Percentiles rank a stretch among this genome's conserved stretches.
Evolutionary conservation across 2,329 filamentous ascomycete genomes (phyloP).

Genomic region (Scortechinia acanthostroma): DNA sequence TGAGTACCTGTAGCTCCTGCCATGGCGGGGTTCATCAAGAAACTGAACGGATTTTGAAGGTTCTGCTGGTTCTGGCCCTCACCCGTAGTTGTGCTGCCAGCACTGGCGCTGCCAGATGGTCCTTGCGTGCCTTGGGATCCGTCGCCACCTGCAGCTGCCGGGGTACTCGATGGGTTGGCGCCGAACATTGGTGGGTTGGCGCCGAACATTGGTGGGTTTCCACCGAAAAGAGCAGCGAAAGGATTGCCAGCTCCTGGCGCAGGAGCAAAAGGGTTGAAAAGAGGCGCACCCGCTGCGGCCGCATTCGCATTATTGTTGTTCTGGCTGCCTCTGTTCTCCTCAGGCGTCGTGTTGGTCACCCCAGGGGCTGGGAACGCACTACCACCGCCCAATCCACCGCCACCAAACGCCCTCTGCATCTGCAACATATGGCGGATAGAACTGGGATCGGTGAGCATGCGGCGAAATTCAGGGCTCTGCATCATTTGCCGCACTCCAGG

Average conservation of each 20-base stretch:
- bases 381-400: slow-evolving; percentile 28
- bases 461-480: slow-evolving; percentile 78
- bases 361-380: slow-evolving; percentile 81
- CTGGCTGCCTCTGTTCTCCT: slow-evolving; percentile 21
- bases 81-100: neutral
- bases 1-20: neutral
- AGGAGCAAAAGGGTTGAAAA: neutral
- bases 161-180: neutral
- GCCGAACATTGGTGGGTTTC: neutral
- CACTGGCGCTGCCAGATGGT: neutral
- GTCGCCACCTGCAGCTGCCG: neutral
- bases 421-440: slow-evolving; percentile 75
- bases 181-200: neutral
- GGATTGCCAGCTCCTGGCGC: neutral
- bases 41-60: neutral
- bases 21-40: neutral
- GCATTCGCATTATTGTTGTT: slow-evolving; percentile 12
- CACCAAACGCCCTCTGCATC: slow-evolving; percentile 68
- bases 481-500: slow-evolving; percentile 78
- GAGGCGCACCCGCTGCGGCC: neutral
- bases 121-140: neutral
- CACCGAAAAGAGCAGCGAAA: slow-evolving; percentile 1
- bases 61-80: neutral
- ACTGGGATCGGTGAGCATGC: slow-evolving; percentile 88
- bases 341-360: slow-evolving; percentile 76